Percentiles rank a stretch among this genome's conserved stretches.
Conservation (phyloP, 352 stramenopile species). For the Globisporangium polare region DNA sequence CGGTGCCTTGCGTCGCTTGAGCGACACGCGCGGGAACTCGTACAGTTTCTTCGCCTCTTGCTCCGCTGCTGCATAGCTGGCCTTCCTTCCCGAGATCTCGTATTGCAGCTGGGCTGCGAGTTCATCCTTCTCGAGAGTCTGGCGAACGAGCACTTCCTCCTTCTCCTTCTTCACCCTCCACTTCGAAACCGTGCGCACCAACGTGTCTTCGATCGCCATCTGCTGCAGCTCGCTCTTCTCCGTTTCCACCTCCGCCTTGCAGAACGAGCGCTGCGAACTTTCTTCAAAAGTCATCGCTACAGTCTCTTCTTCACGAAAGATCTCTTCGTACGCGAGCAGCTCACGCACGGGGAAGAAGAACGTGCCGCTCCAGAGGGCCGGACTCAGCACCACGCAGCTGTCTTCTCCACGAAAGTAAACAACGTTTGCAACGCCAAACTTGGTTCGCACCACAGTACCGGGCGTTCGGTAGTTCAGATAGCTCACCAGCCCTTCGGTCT, state of each 20-base stretch:
- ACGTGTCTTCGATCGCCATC: constrained; percentile 47
- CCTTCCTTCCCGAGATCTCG: constrained; percentile 28
- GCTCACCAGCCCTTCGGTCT: constrained; percentile 26
- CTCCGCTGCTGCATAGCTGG: constrained; percentile 17
- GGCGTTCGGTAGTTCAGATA: constrained; percentile 37
- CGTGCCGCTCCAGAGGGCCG: constrained; percentile 45
- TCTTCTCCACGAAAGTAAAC: constrained; percentile 54
- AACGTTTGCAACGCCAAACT: constrained; percentile 42
- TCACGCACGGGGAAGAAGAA: constrained; percentile 44
- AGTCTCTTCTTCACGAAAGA: constrained; percentile 40
- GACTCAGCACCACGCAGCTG: constrained; percentile 38
- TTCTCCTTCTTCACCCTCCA: constrained; percentile 42
- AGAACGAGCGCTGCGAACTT: constrained; percentile 15
- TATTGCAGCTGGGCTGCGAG: constrained; percentile 46
- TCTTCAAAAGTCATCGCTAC: constrained; percentile 52
- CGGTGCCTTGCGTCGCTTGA: constrained; percentile 20
- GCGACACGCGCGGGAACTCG: constrained; percentile 26
- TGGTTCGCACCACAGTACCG: constrained; percentile 37
- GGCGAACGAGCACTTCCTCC: constrained; percentile 28
- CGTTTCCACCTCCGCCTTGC: constrained; percentile 15
- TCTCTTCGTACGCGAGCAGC: constrained; percentile 39
- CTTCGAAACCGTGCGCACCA: constrained; percentile 24
- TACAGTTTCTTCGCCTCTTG: constrained; percentile 36
- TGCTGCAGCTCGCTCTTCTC: constrained; percentile 23
- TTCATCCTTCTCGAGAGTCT: constrained; percentile 35